Evolutionary conservation across 2,329 filamentous ascomycete genomes (phyloP).

Genomic region (Microsporum audouinii): DNA sequence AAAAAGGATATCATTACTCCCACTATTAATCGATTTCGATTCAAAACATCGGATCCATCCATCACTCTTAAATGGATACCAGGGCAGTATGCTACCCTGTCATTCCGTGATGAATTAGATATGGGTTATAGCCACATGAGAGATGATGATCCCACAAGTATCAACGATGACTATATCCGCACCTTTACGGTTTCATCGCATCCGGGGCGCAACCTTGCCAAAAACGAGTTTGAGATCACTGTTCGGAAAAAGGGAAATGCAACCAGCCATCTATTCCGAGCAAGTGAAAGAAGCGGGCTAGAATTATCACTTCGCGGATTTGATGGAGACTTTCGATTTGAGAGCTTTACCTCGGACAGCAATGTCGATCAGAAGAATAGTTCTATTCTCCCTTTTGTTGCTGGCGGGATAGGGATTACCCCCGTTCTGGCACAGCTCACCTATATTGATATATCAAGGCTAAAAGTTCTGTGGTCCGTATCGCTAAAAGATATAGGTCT

Average conservation of each 20-base stretch:
- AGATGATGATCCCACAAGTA: conserved; percentile 62
- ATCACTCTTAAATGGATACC: conserved; percentile 45
- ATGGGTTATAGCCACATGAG: conserved; percentile 73
- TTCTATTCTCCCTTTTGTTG: conserved; percentile 50
- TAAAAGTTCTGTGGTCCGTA: conserved; percentile 60
- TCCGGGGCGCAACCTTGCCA: conserved; percentile 30
- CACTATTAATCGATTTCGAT: conserved; percentile 54
- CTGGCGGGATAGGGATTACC: conserved; percentile 73
- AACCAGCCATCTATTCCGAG: conserved; percentile 53
- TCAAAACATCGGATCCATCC: conserved; percentile 35
- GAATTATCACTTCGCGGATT: conserved; percentile 61
- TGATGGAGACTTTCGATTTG: conserved; percentile 51
- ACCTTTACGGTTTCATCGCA: conserved; percentile 70
- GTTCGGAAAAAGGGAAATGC: conserved; percentile 57
- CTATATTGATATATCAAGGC: conserved; percentile 35
- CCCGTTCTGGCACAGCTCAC: conserved; percentile 62
- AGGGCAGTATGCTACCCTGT: conserved; percentile 68
- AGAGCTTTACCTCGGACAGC: conserved; percentile 4
- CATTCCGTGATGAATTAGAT: conserved; percentile 58
- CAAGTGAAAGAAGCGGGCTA: conserved; percentile 43
- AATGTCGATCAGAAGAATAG: conserved; percentile 10
- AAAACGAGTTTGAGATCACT: conserved; percentile 58
- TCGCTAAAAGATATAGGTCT: conserved; percentile 50
- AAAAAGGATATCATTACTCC: conserved; percentile 52
- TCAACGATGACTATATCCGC: conserved; percentile 75